A percentile compares a stretch with the other conserved stretches of the same genome.
Conservation (phyloP, 2,329 filamentous ascomycete genomes). For the Cytospora paraplurivora region DNA sequence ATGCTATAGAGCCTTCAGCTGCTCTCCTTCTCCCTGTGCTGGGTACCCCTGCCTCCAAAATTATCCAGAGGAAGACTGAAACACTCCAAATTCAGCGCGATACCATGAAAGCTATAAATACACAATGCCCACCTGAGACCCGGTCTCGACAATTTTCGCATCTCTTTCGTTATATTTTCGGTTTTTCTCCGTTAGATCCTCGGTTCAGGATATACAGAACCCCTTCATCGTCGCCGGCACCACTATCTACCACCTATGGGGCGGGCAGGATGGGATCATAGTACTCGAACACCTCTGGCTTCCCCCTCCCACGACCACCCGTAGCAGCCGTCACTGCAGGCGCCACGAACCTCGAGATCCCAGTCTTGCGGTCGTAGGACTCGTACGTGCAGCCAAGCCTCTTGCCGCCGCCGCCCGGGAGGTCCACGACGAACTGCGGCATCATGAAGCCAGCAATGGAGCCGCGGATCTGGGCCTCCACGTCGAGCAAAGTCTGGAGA, state of each 20-base stretch:
- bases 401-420: conserved; percentile 66
- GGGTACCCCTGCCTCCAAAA: too few relatives aligned
- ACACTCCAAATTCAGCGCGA: too few relatives aligned
- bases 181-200: not conserved
- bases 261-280: conserved; percentile 50
- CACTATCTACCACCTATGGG: not conserved
- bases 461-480: conserved; percentile 60
- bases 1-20: too few relatives aligned
- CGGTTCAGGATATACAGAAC: too few relatives aligned
- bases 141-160: too few relatives aligned
- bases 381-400: conserved; percentile 56
- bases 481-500: conserved; percentile 57
- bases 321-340: conserved; percentile 50
- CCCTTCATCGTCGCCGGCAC: not conserved
- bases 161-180: too few relatives aligned
- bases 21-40: too few relatives aligned
- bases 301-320: conserved; percentile 44
- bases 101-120: too few relatives aligned
- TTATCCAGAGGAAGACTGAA: too few relatives aligned
- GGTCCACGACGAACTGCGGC: conserved; percentile 64
- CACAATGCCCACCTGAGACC: too few relatives aligned
- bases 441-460: conserved; percentile 64
- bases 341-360: conserved; percentile 57
- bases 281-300: conserved; percentile 54
- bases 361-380: conserved; percentile 55